These are phyloP conservation scores for Annona cherimola DNA, from an alignment of 164 flowering plant genomes.

Conservation along the genomic window DNA sequence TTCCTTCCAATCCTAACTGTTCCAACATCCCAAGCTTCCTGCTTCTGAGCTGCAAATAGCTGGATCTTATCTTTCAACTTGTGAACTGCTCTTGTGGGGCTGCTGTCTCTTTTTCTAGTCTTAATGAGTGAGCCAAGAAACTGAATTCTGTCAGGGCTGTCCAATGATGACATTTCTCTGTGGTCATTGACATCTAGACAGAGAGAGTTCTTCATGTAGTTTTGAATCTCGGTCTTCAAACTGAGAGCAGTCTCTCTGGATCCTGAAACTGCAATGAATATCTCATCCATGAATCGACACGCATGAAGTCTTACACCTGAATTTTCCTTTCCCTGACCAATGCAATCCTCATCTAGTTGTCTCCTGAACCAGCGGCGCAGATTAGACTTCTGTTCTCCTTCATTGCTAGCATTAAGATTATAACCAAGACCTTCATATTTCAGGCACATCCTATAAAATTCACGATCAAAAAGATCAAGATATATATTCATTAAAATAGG, in stretches of 20 bases:
- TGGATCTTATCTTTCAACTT: constrained; percentile 78
- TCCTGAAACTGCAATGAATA: constrained; percentile 65
- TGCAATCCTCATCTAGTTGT: constrained; percentile 37
- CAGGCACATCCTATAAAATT: constrained; percentile 58
- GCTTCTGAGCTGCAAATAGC: constrained; percentile 67
- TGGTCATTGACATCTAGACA: constrained; percentile 39
- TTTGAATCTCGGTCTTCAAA: constrained; percentile 44
- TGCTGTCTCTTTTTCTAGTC: constrained; percentile 41
- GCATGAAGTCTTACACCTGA: constrained; percentile 43
- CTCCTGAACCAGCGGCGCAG: constrained; percentile 83
- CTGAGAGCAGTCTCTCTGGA: constrained; percentile 46
- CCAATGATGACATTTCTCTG: constrained; percentile 38
- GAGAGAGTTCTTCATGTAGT: constrained; percentile 43
- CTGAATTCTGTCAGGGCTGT: constrained; percentile 34
- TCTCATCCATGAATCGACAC: constrained; percentile 89
- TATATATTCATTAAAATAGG: constrained; percentile 84
- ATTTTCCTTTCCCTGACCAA: constrained; percentile 11
- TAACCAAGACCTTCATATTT: constrained; percentile 63
- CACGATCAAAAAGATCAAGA: constrained; percentile 71
- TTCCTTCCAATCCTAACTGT: constrained; percentile 71
- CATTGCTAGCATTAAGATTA: constrained; percentile 14
- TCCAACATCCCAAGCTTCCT: constrained; percentile 66
- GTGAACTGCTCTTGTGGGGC: constrained; percentile 68
- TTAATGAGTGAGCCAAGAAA: constrained; percentile 56
- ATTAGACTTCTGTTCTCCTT: constrained; percentile 32